Base-by-base conservation (phyloP, 2,329 filamentous ascomycete species). In the Arthroderma sp. region DNA sequence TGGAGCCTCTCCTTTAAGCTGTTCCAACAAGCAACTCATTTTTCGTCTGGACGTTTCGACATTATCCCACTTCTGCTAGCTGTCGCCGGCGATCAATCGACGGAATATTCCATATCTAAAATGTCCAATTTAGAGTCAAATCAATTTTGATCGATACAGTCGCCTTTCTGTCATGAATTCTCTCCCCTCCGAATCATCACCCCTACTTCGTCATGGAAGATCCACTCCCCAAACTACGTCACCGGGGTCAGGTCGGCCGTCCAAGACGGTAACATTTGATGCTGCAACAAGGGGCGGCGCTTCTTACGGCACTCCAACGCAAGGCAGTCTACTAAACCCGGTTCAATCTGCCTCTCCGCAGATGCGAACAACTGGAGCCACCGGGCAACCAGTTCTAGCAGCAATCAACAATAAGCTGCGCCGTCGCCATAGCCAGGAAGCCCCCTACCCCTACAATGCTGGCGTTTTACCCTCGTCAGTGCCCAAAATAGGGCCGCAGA, bases 401-500 rank as follows among this genome's bases (percentile, higher is more conserved):
- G 77, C 83, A 3, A 68, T 95, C 53, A 94, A 95, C 65, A 89
- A 73, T 73, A 94, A 88, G 65, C 72, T 95, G 39, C 81, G 85
- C 44, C 74, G 89, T 56, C 77, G 88, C 52, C 91, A 94, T 57
- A 94, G 85, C 63, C 81, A 86, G 56, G 81, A 85, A 43, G 70
- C 78, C 43, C 69, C 78, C 11, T 22, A 22, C 15, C 15, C 15
- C 15, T 22, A 22, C 15, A 9, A 36, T 6, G 40, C 11, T 36
- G 64, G 60, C 15, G 61, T 67, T 1, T 59, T 62, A 33, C 60
- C 64, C 32, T 54, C 58, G 5, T 53, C 58, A 5, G 55, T 60
- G 11, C 66, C 73, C 43, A 95, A 96, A 66, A 86, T 95, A 47
- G 91, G 91, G 2, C 89, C 91, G 0, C 91, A 98, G 62, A 73